Evolutionary conservation across 257 asterid genomes (phyloP).

Genomic region (Sherardia arvensis): DNA sequence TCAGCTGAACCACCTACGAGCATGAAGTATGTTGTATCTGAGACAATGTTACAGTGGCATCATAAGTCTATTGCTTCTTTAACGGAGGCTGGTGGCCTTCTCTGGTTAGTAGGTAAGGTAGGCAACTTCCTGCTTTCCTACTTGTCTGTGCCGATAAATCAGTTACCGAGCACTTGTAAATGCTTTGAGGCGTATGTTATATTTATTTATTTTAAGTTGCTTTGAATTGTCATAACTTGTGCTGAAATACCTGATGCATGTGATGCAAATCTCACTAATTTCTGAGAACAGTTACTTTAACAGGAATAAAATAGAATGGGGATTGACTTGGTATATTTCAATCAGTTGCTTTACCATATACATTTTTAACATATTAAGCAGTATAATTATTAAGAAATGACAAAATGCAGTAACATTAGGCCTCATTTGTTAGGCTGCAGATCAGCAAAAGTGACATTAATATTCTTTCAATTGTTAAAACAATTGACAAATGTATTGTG

Average conservation of each 20-base stretch:
- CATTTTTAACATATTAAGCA: background rate
- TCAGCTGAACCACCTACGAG: conserved; percentile 26
- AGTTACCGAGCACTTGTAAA: background rate
- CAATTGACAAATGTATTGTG: background rate
- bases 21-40: conserved; percentile 35
- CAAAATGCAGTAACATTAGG: background rate
- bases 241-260: background rate
- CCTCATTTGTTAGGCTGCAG: background rate
- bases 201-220: background rate
- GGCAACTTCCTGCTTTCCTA: conserved; percentile 34
- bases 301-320: background rate
- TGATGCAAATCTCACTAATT: background rate
- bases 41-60: conserved; percentile 58
- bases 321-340: background rate
- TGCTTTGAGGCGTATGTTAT: background rate
- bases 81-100: conserved; percentile 98
- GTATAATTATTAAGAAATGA: background rate
- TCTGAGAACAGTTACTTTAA: background rate
- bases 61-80: conserved; percentile 74
- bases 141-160: background rate
- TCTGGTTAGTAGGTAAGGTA: conserved; percentile 99
- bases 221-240: no score
- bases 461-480: background rate
- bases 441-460: background rate
- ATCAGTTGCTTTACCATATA: background rate